A percentile compares a stretch with the other conserved stretches of the same genome.
Evolutionary conservation across 495 filamentous ascomycete species (phyloP).

Genomic region (Cercophora newfieldiana): DNA sequence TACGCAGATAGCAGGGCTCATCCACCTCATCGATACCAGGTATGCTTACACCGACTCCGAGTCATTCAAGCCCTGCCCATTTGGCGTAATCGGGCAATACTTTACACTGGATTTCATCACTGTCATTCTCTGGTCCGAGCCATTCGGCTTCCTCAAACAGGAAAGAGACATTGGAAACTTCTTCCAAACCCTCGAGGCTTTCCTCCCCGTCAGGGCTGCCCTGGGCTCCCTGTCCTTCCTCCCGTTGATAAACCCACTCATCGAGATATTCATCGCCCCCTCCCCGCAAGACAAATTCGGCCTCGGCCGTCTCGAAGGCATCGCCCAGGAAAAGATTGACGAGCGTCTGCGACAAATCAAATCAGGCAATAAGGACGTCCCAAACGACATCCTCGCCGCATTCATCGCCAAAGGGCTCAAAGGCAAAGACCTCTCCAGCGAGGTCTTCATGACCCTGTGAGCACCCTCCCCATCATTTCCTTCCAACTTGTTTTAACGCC

Average conservation of each 20-base stretch:
- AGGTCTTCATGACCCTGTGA: neutral
- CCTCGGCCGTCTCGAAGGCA: neutral
- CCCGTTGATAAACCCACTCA: neutral
- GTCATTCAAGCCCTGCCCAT: constrained; percentile 46
- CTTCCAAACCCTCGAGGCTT: constrained; percentile 50
- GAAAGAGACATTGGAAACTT: constrained; percentile 56
- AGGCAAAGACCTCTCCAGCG: neutral
- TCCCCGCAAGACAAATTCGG: neutral
- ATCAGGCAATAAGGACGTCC: neutral
- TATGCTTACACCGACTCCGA: constrained; percentile 34
- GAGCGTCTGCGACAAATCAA: neutral
- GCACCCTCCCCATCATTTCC: neutral
- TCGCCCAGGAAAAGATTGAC: neutral
- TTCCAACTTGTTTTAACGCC: neutral
- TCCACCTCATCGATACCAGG: constrained; percentile 41
- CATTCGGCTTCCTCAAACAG: constrained; percentile 61
- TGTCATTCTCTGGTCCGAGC: constrained; percentile 59
- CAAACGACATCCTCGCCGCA: neutral
- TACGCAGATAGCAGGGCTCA: constrained; percentile 46
- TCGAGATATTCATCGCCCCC: neutral
- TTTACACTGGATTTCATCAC: constrained; percentile 65
- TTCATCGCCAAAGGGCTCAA: constrained; percentile 2
- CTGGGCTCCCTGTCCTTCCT: constrained; percentile 5
- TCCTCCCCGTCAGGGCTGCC: constrained; percentile 4
- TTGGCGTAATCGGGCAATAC: constrained; percentile 46